Conservation (phyloP, 305 asterid genomes). For the Fraxinus angustifolia region DNA sequence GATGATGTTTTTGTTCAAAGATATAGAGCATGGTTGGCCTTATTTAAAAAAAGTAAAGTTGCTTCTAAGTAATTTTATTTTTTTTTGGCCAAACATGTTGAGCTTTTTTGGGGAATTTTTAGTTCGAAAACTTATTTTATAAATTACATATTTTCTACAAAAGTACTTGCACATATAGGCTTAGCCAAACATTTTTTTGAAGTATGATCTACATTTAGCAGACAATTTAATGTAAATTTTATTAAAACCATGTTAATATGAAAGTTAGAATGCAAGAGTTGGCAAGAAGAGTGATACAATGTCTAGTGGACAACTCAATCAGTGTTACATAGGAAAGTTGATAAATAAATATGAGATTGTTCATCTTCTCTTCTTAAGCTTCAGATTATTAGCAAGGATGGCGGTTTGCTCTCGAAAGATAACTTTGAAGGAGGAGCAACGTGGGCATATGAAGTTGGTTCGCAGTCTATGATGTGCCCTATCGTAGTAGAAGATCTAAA, state of each 20-base stretch:
- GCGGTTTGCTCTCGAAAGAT: slow-evolving; percentile 45
- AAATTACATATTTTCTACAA: not conserved
- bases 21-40: not conserved
- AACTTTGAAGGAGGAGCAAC: slow-evolving; percentile 70
- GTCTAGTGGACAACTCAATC: not conserved
- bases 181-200: not conserved
- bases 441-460: slow-evolving; percentile 80
- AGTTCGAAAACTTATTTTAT: not conserved
- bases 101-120: not conserved
- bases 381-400: slow-evolving; percentile 57
- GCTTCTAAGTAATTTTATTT: not conserved
- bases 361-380: not conserved
- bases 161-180: not conserved
- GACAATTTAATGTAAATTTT: not conserved
- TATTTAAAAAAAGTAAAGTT: not conserved
- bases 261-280: not conserved
- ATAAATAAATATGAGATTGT: not conserved
- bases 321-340: not conserved
- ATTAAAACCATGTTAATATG: not conserved
- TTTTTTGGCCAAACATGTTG: not conserved
- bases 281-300: not conserved
- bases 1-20: not conserved
- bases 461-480: slow-evolving; percentile 65
- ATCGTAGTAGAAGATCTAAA: slow-evolving; percentile 70
- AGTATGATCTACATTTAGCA: not conserved